A percentile compares a stretch with the other conserved stretches of the same genome.
phyloP scores from a whole-genome alignment of 768 basidiomycete species.

The Russula sp. region DNA sequence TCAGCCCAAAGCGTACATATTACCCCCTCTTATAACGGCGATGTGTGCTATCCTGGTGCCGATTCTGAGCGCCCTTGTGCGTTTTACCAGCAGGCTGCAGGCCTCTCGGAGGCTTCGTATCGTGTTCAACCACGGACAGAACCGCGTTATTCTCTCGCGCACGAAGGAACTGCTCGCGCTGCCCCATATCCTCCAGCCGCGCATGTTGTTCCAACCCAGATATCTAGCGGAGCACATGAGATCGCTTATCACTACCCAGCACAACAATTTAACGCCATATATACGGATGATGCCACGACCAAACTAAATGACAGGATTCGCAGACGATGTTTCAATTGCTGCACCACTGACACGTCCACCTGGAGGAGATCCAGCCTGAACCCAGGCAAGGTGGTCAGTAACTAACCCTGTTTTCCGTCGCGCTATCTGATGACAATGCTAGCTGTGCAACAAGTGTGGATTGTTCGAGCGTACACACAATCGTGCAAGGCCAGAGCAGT shows the following conservation, averaged over 20 bases:
- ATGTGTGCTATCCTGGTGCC: conserved; percentile 15
- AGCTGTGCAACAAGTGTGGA: conserved; percentile 63
- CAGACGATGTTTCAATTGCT: conserved; percentile 77
- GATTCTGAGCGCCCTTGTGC: conserved; percentile 19
- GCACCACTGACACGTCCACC: conserved; percentile 78
- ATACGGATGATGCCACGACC: conserved; percentile 76
- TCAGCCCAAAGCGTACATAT: conserved; percentile 33
- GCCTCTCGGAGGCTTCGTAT: conserved; percentile 9
- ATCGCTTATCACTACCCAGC: conserved; percentile 36
- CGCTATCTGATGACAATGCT: not conserved
- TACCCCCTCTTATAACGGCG: conserved; percentile 37
- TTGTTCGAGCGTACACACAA: conserved; percentile 79
- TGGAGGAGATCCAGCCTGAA: conserved; percentile 74
- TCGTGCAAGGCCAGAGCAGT: conserved; percentile 71
- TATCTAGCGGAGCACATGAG: conserved; percentile 19
- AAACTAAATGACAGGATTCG: conserved; percentile 75
- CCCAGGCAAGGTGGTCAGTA: conserved; percentile 68
- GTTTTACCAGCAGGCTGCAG: conserved; percentile 16
- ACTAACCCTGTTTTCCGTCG: not conserved
- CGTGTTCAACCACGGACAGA: conserved; percentile 24
- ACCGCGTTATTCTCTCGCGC: conserved; percentile 17
- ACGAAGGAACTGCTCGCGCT: conserved; percentile 13
- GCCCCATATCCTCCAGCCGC: conserved; percentile 25
- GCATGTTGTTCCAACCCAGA: conserved; percentile 27
- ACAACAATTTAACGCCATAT: conserved; percentile 35